Evolutionary conservation across 2,329 filamentous ascomycete species (phyloP), one percentile per base, ranked within the genome.

Genomic region (Davidsoniella australis): DNA sequence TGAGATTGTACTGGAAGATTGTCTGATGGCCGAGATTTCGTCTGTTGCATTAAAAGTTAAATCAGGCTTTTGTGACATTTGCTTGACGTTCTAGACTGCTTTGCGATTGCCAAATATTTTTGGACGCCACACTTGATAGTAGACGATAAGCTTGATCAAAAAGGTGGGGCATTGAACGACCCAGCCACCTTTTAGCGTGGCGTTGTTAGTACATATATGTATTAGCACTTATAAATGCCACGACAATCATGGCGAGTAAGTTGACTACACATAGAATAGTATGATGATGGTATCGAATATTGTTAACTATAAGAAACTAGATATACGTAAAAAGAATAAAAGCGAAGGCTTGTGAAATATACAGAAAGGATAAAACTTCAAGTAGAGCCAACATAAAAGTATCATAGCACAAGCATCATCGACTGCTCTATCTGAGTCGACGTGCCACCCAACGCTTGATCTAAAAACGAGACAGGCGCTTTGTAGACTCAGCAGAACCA

Each of bases 21-120:
- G 8, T 9, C 8, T 2, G 29, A 33, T 33, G 29, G 29, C 3
- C 7, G 12, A 45, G 26, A 17, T 26, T 45, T 36, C 8, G 26
- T 45, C 16, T 18, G 29, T 17, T 38, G n/a, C 10, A 6, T 37
- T 39, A n/a, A 16, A 16, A 18, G 44, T 33, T 5, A 4, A 33
- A 9, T 33, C 9, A 9, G 29, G 29, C 12, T 9, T 9, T 33
- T 9, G 8, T 33, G 29, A 33, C 12, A 33, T 33, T 12, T 33
- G 6, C 20, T 23, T 23, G 20, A 23, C 5, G 20, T 23, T 23
- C 20, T 23, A 23, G 20, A 23, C 20, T 23, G 4, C 29, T 9
- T 33, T 33, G 29, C 29, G 29, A 33, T 39, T 36, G 17, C 48
- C 48, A 46, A 50, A 50, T 50, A 50, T 50, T 50, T 50, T 50